phyloP scores from a whole-genome alignment of 2,329 filamentous ascomycete genomes.

The Stachybotrys chlorohalonatus region DNA sequence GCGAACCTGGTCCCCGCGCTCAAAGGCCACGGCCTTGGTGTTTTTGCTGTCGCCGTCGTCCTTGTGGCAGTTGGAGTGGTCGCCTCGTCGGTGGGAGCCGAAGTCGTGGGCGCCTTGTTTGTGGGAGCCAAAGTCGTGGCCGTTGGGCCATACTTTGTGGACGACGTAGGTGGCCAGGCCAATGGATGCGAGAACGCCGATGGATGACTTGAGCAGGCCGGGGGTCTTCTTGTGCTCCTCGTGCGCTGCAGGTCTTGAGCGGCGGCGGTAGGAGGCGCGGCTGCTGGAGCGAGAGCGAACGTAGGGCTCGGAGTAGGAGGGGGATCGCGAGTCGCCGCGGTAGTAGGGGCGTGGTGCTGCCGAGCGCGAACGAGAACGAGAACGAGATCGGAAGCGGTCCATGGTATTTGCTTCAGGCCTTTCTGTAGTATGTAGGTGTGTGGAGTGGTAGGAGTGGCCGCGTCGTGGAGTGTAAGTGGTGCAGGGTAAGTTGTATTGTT shows the following conservation, averaged over 20 bases:
- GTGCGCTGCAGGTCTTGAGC: neutral
- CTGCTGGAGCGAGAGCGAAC: constrained; percentile 3
- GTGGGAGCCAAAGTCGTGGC: constrained; percentile 13
- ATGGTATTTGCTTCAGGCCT: neutral
- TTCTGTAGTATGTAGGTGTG: neutral
- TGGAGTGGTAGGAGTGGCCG: neutral
- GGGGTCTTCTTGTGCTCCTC: neutral
- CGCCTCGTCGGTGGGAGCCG: constrained; percentile 2
- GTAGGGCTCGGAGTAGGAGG: constrained; percentile 2
- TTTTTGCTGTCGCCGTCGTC: neutral
- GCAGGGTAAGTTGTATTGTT: neutral
- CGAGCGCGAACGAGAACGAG: constrained; percentile 12
- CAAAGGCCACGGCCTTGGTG: neutral
- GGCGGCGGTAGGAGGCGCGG: constrained; percentile 8
- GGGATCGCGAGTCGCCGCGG: constrained; percentile 8
- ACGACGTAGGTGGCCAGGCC: constrained; percentile 24
- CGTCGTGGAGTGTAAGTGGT: neutral
- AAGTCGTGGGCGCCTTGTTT: constrained; percentile 3
- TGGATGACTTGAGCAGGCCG: constrained; percentile 18
- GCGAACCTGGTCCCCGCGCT: neutral
- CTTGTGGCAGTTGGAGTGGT: neutral
- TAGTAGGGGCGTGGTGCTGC: constrained; percentile 5
- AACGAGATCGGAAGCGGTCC: constrained; percentile 9
- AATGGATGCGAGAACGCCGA: constrained; percentile 22
- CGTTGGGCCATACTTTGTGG: constrained; percentile 24